These are phyloP conservation scores for Termitomyces sp. DNA, from an alignment of 768 basidiomycete species.

Conservation along the genomic window DNA sequence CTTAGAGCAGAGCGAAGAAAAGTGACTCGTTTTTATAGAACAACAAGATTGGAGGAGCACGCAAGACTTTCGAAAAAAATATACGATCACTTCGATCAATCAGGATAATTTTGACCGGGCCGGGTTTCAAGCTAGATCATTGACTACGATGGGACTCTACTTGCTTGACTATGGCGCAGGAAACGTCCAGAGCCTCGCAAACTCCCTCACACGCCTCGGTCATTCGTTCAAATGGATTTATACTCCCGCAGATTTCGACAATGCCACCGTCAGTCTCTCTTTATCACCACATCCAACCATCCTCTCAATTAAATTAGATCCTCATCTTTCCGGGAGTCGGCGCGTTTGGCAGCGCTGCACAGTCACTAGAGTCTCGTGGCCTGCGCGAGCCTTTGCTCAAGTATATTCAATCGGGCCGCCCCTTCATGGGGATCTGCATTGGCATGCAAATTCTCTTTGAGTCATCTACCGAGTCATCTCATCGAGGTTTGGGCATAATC, in stretches of 20 bases:
- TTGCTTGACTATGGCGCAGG: slow-evolving; percentile 97
- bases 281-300: slow-evolving; percentile 8
- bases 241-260: slow-evolving; percentile 71
- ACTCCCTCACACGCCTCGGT: slow-evolving; percentile 80
- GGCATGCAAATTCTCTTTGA: slow-evolving; percentile 96
- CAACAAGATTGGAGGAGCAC: no score
- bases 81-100: slow-evolving; percentile 9
- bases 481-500: slow-evolving; percentile 77
- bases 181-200: slow-evolving; percentile 90
- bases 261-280: slow-evolving; percentile 72
- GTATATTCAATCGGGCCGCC: slow-evolving; percentile 83
- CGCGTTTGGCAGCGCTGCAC: slow-evolving; percentile 83
- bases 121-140: not conserved
- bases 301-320: slow-evolving; percentile 45
- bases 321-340: slow-evolving; percentile 98
- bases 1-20: not conserved
- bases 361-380: slow-evolving; percentile 64
- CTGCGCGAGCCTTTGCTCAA: slow-evolving; percentile 73
- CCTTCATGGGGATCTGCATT: slow-evolving; percentile 98
- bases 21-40: slow-evolving; percentile 4
- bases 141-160: slow-evolving; percentile 48
- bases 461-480: slow-evolving; percentile 75
- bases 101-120: not conserved
- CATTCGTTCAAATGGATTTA: slow-evolving; percentile 88
- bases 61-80: slow-evolving; percentile 5